Evolutionary conservation across 108 stramenopile genomes (phyloP).

Genomic region (Cylindrotheca closterium): DNA sequence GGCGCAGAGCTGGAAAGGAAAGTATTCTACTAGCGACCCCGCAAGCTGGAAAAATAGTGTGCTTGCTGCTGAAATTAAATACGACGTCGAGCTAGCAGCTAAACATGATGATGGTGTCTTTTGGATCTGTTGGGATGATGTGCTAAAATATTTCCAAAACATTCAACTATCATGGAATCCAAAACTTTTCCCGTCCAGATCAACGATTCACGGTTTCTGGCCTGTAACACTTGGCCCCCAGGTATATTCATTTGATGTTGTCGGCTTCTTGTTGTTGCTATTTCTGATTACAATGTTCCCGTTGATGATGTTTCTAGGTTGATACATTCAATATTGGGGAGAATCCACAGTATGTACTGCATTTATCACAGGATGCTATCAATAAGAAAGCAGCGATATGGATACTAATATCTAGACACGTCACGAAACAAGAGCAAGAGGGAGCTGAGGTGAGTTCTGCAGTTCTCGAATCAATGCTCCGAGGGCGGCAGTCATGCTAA

Average conservation of each 20-base stretch:
- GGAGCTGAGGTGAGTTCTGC: slow-evolving; percentile 43
- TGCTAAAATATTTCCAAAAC: slow-evolving; percentile 72
- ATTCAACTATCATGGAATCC: slow-evolving; percentile 81
- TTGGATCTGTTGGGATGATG: slow-evolving; percentile 87
- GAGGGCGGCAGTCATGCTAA: no score
- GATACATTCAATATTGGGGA: slow-evolving; percentile 77
- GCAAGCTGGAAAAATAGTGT: slow-evolving; percentile 46
- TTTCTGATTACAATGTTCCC: no score
- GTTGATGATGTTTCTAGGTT: no score
- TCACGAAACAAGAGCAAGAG: slow-evolving; percentile 79
- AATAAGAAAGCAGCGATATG: slow-evolving; percentile 57
- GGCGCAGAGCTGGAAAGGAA: slow-evolving; percentile 65
- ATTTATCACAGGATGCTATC: slow-evolving; percentile 56
- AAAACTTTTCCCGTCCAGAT: slow-evolving; percentile 45
- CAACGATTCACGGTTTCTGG: slow-evolving; percentile 62
- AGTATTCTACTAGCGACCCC: slow-evolving; percentile 48
- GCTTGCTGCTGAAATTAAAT: slow-evolving; percentile 56
- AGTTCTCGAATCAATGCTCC: no score
- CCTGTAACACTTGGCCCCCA: slow-evolving; percentile 44
- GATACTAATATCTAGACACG: slow-evolving; percentile 75
- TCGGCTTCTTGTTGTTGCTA: no score
- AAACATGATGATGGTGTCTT: slow-evolving; percentile 86
- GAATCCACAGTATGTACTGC: slow-evolving; percentile 76
- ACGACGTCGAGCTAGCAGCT: slow-evolving; percentile 50
- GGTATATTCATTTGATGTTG: slow-evolving; percentile 69